Percentiles rank a stretch among this genome's conserved stretches.
Conservation (phyloP, 2,329 filamentous ascomycete genomes). For the Colletotrichum sp. region DNA sequence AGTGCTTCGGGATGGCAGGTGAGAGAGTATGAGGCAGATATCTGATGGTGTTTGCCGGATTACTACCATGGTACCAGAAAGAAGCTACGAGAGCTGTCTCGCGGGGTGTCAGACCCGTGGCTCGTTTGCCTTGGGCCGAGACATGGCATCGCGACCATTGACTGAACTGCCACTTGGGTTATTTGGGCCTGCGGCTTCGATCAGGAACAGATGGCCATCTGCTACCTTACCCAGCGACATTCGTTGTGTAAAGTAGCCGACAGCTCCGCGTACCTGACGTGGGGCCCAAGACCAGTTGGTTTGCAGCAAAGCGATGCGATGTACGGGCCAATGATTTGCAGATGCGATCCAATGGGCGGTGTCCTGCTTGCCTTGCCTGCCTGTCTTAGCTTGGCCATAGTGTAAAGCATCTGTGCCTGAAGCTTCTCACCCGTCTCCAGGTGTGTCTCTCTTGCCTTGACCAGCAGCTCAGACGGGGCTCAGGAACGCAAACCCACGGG, state of each 20-base stretch:
- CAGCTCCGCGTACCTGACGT: not conserved
- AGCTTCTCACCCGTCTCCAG: not conserved
- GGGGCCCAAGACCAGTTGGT: not conserved
- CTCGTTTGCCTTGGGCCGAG: not conserved
- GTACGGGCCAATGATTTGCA: not conserved
- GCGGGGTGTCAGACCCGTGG: not conserved
- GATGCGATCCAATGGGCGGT: not conserved
- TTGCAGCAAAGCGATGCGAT: not conserved
- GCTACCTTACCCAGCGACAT: not conserved
- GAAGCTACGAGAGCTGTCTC: not conserved
- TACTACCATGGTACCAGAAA: too few species aligned
- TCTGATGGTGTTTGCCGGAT: not conserved
- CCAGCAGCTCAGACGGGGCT: not conserved
- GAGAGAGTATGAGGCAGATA: not conserved
- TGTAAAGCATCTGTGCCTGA: not conserved
- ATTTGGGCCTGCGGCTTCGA: not conserved
- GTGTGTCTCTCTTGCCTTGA: not conserved
- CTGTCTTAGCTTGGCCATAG: not conserved
- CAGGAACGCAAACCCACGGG: not conserved
- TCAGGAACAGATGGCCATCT: not conserved
- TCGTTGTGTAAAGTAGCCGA: not conserved
- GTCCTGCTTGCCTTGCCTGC: not conserved
- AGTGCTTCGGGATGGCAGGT: not conserved
- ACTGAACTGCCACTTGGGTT: not conserved
- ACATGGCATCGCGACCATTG: not conserved